Evolutionary conservation across 108 stramenopile genomes (phyloP), one percentile per base, ranked within the genome.

Genomic region (Mediolabrus comicus): DNA sequence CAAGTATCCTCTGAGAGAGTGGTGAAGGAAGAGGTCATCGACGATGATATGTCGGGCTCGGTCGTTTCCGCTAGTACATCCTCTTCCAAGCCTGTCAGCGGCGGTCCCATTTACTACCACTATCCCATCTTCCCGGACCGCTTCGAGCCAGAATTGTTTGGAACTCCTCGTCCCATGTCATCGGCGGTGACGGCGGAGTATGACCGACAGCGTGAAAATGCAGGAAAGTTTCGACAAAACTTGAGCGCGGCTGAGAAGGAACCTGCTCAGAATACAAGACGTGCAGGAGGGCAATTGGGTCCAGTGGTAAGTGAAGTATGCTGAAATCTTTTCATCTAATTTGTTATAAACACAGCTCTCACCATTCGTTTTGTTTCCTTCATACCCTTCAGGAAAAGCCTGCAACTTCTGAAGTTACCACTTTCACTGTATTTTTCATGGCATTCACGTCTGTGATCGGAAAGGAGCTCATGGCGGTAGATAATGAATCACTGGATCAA

Each of bases 361-460:
- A n/a, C n/a, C n/a, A n/a, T n/a, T n/a, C n/a, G n/a, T n/a, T n/a
- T n/a, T n/a, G n/a, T n/a, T n/a, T n/a, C n/a, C n/a, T n/a, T 57
- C 2, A 27, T 49, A 25, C 38, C 25, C 24, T 9, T 1, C n/a
- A 65, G 72, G 62, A 75, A 36, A 75, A 71, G 30, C 72, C 59
- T 27, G 71, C 71, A 34, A 77, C 78, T 14, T 75, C 88, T 9
- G 87, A 91, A 74, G 84, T 80, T 30, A 84, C 88, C 17, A 91
- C 92, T 13, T 94, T 94, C 59, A 88, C 92, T 0, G 85, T 94
- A 26, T 94, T 94, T 65, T 94, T 89, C 75, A 84, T 94, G 82
- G 82, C 88, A 3, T 94, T 88, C 63, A 85, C 88, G 10, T 82
- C 92, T 3, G 70, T 91, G 36, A 79, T 91, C 12, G 90, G 90